phyloP scores from a whole-genome alignment of 257 asterid genomes.

The Linderniella brevidens region DNA sequence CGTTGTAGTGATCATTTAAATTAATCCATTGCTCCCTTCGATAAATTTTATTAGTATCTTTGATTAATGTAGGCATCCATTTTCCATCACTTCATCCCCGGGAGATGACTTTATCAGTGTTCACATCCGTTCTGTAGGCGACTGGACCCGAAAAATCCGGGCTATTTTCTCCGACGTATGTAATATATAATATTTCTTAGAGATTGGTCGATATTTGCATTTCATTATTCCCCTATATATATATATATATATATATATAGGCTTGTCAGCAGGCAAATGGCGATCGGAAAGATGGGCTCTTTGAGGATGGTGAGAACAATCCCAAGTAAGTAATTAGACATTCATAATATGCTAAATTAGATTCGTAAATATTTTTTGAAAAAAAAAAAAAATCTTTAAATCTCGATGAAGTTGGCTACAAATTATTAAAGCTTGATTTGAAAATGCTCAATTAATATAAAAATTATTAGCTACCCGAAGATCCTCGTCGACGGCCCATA shows the following conservation, averaged over 20 bases:
- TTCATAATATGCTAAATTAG: background rate
- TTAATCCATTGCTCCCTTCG: background rate
- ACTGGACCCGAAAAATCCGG: slow-evolving; percentile 83
- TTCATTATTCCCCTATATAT: background rate
- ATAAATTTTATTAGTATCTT: background rate
- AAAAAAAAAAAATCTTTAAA: too few relatives aligned
- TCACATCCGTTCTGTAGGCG: slow-evolving; percentile 77
- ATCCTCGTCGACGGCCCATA: slow-evolving; percentile 62
- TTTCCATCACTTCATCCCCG: slow-evolving; percentile 91
- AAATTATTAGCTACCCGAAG: slow-evolving; percentile 60
- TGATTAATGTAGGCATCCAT: slow-evolving; percentile 60
- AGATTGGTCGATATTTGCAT: too few relatives aligned
- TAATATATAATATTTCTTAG: background rate
- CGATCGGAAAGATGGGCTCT: slow-evolving; percentile 83
- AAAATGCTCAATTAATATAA: too few relatives aligned
- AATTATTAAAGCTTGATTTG: too few relatives aligned
- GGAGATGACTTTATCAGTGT: slow-evolving; percentile 76
- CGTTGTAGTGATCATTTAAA: background rate
- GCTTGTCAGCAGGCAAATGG: slow-evolving; percentile 35
- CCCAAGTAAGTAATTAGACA: slow-evolving; percentile 40
- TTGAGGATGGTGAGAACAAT: slow-evolving; percentile 61
- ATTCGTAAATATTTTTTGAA: background rate
- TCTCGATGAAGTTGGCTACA: too few relatives aligned
- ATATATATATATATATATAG: background rate
- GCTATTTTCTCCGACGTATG: slow-evolving; percentile 59